Percentiles rank a stretch among this genome's conserved stretches.
Evolutionary conservation across 768 basidiomycete species (phyloP).

Genomic region (Tremella mesenterica): DNA sequence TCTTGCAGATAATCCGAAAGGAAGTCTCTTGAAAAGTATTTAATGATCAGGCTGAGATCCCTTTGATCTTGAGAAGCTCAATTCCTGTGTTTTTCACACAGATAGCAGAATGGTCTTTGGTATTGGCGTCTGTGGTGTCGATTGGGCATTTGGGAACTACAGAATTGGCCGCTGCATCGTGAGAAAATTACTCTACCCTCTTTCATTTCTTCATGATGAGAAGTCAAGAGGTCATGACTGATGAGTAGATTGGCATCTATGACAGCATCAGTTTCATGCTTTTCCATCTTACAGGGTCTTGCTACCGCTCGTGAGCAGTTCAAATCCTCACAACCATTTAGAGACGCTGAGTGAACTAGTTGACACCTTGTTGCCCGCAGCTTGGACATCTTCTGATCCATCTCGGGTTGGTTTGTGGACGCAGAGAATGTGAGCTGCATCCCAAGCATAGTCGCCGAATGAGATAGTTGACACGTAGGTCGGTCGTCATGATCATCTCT

Average conservation of each 20-base stretch:
- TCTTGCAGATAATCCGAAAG: not conserved
- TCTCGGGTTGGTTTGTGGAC: slow-evolving; percentile 81
- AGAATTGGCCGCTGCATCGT: slow-evolving; percentile 72
- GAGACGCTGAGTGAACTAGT: slow-evolving; percentile 46
- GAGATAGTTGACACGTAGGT: slow-evolving; percentile 24
- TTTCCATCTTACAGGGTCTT: slow-evolving; percentile 73
- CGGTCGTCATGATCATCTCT: slow-evolving; percentile 32
- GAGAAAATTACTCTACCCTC: slow-evolving; percentile 2
- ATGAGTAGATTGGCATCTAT: slow-evolving; percentile 38
- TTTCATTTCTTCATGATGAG: not conserved
- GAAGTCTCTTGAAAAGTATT: not conserved
- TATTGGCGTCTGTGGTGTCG: slow-evolving; percentile 71
- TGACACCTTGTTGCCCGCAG: slow-evolving; percentile 86
- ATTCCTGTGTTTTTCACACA: slow-evolving; percentile 39
- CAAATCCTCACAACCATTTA: not conserved
- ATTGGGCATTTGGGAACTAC: slow-evolving; percentile 86
- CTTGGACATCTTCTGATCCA: slow-evolving; percentile 84
- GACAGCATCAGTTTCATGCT: slow-evolving; percentile 54
- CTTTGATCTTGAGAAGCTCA: slow-evolving; percentile 26
- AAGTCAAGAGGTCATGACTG: slow-evolving; percentile 5
- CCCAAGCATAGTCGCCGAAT: too few species aligned
- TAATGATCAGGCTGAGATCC: slow-evolving; percentile 29
- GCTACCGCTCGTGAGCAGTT: slow-evolving; percentile 54
- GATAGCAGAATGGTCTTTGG: slow-evolving; percentile 65
- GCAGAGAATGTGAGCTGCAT: slow-evolving; percentile 58